Evolutionary conservation across 2,329 filamentous ascomycete species (phyloP).

Genomic region (Sordariomycetes sp.): DNA sequence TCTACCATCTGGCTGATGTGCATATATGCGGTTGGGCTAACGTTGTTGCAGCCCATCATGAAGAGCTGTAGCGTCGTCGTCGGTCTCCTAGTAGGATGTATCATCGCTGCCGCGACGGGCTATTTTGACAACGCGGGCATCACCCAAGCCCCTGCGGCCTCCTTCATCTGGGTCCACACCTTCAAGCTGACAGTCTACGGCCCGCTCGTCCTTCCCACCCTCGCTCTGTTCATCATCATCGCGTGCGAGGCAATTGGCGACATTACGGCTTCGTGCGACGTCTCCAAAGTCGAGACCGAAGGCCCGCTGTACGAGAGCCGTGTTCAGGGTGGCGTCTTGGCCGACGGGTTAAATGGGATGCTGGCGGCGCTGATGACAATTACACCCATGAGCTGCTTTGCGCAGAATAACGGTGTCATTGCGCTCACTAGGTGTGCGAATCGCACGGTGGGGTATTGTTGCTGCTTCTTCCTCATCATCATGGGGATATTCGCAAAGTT

Average conservation of each 20-base stretch:
- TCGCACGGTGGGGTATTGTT: slow-evolving; percentile 66
- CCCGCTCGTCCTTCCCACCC: slow-evolving; percentile 57
- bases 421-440: slow-evolving; percentile 72
- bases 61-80: slow-evolving; percentile 67
- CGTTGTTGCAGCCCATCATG: slow-evolving; percentile 51
- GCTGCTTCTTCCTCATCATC: slow-evolving; percentile 62
- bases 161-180: slow-evolving; percentile 69
- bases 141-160: slow-evolving; percentile 54
- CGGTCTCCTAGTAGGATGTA: slow-evolving; percentile 61
- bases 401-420: slow-evolving; percentile 78
- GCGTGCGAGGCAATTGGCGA: slow-evolving; percentile 72
- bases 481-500: slow-evolving; percentile 81
- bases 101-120: slow-evolving; percentile 63
- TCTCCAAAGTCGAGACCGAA: slow-evolving; percentile 61
- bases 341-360: slow-evolving; percentile 64
- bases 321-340: slow-evolving; percentile 67
- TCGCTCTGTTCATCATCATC: slow-evolving; percentile 59
- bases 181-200: slow-evolving; percentile 62
- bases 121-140: slow-evolving; percentile 69
- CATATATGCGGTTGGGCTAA: neutral
- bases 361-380: slow-evolving; percentile 67
- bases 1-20: neutral
- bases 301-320: slow-evolving; percentile 60
- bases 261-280: slow-evolving; percentile 71
- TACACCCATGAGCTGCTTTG: slow-evolving; percentile 68